These are phyloP conservation scores for Cytospora mali DNA, from an alignment of 2,329 filamentous ascomycete species.

Conservation along the genomic window DNA sequence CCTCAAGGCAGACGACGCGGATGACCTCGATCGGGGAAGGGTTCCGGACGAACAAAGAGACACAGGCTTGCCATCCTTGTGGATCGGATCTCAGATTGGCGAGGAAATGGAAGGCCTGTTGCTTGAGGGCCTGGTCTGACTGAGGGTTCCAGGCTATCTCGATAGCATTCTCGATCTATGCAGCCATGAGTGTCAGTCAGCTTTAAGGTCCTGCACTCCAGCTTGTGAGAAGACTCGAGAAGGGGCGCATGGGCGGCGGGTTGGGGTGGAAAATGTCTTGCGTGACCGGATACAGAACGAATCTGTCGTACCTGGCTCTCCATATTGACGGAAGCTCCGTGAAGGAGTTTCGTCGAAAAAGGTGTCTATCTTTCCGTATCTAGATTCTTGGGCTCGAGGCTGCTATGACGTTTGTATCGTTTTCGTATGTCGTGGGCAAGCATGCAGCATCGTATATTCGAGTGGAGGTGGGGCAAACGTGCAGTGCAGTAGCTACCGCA, in stretches of 20 bases:
- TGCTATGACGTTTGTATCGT: constrained; percentile 37
- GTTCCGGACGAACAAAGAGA: constrained; percentile 78
- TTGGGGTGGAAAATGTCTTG: constrained; percentile 19
- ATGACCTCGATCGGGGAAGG: constrained; percentile 80
- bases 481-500: constrained; percentile 18
- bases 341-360: constrained; percentile 24
- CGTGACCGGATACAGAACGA: constrained; percentile 24
- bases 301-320: constrained; percentile 37
- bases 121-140: constrained; percentile 74
- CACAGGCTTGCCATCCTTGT: constrained; percentile 87
- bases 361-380: constrained; percentile 12
- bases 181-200: constrained; percentile 5
- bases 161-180: constrained; percentile 89
- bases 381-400: constrained; percentile 23
- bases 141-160: constrained; percentile 86
- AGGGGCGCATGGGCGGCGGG: constrained; percentile 18
- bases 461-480: constrained; percentile 27
- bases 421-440: constrained; percentile 25
- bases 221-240: constrained; percentile 8
- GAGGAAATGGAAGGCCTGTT: constrained; percentile 80
- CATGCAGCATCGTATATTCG: constrained; percentile 28
- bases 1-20: constrained; percentile 85
- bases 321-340: constrained; percentile 32
- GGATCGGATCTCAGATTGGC: constrained; percentile 79
- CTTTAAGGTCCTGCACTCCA: not conserved